Percentiles rank a stretch among this genome's conserved stretches.
Conservation (phyloP, 345 rosid species). For the Euphorbia tirucalli region DNA sequence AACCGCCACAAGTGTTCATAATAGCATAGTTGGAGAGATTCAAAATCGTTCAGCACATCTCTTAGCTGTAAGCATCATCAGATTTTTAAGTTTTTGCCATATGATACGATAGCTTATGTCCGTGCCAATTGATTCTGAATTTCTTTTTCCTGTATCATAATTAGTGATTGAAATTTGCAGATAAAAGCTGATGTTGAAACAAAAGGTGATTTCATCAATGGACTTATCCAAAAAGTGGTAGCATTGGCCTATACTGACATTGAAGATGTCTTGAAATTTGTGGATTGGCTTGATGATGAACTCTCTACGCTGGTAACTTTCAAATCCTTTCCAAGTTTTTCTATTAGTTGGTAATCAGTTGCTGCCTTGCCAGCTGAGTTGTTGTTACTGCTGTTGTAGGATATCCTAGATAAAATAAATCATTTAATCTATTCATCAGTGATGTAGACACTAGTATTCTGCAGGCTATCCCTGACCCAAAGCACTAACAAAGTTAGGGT, state of each 20-base stretch:
- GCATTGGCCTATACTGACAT: slow-evolving; percentile 62
- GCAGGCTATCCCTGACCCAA: not conserved
- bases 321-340: slow-evolving; percentile 18
- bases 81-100: slow-evolving; percentile 1
- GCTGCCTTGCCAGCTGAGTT: not conserved
- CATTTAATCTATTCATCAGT: not conserved
- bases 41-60: slow-evolving; percentile 85
- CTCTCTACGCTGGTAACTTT: slow-evolving; percentile 68
- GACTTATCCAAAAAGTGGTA: slow-evolving; percentile 66
- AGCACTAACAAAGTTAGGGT: not conserved
- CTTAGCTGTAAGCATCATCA: slow-evolving; percentile 58
- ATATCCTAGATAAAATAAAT: not conserved
- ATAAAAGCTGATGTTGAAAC: slow-evolving; percentile 82
- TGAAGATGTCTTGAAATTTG: slow-evolving; percentile 71
- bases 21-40: slow-evolving; percentile 83
- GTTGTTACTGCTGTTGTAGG: not conserved
- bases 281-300: slow-evolving; percentile 76
- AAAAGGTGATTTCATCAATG: slow-evolving; percentile 68
- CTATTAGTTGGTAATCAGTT: not conserved
- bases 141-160: not conserved
- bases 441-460: not conserved
- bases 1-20: slow-evolving; percentile 48
- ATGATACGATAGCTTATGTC: not conserved
- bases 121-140: slow-evolving; percentile 4
- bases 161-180: slow-evolving; percentile 35